Percentiles rank a stretch among this genome's conserved stretches.
Conservation (phyloP, 2,329 filamentous ascomycete genomes). For the Xylaria polymorpha region DNA sequence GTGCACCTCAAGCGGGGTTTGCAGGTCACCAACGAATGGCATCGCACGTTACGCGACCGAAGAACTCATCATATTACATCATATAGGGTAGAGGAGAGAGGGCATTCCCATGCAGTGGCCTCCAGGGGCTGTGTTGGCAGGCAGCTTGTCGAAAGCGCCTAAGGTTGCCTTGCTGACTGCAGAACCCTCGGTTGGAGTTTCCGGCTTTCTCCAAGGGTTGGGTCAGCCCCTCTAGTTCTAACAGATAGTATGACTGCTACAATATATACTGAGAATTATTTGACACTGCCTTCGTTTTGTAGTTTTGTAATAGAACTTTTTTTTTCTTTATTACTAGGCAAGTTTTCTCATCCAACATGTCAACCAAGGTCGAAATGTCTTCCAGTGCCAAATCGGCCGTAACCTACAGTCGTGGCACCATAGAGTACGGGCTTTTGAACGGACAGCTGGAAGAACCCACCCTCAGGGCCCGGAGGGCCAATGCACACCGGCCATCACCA, state of each 20-base stretch:
- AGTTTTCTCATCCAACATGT: conserved; percentile 6
- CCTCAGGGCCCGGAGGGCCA: conserved; percentile 21
- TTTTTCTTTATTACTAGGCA: not conserved
- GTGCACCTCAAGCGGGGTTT: conserved; percentile 10
- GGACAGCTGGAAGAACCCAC: conserved; percentile 7
- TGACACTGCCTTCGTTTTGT: not conserved
- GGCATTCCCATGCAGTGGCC: not conserved
- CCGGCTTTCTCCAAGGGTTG: not conserved
- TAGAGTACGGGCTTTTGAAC: conserved; percentile 24
- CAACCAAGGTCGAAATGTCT: not conserved
- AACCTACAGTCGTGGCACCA: conserved; percentile 23
- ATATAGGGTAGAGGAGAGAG: not conserved
- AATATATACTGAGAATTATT: not conserved
- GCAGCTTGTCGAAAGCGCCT: not conserved
- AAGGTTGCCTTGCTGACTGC: not conserved
- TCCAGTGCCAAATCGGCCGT: conserved; percentile 12
- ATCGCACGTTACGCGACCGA: not conserved
- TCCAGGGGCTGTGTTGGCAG: not conserved
- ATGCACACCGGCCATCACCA: conserved; percentile 27
- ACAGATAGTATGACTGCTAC: not conserved
- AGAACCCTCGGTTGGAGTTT: not conserved
- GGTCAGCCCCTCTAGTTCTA: not conserved
- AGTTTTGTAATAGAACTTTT: not conserved
- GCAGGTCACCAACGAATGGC: conserved; percentile 7
- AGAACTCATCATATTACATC: not conserved